Evolutionary conservation across 208 protist species (phyloP).

Genomic region (Vickermania spadyakhi): DNA sequence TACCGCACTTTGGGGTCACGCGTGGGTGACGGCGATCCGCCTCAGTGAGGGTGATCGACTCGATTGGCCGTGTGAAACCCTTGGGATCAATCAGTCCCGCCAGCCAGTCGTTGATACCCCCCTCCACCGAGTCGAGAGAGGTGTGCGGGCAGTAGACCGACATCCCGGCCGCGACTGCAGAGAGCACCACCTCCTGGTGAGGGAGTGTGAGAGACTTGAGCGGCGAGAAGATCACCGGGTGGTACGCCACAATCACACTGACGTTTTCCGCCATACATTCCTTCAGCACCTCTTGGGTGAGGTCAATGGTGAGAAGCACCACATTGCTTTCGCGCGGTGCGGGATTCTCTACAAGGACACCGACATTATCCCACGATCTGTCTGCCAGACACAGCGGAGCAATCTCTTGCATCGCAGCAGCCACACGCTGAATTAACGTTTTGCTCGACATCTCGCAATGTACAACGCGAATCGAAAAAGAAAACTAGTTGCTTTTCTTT

Average conservation of each 20-base stretch:
- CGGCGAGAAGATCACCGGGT: constrained; percentile 81
- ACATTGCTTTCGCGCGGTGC: constrained; percentile 25
- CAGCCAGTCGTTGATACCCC: constrained; percentile 92
- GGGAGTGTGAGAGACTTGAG: constrained; percentile 75
- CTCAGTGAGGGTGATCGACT: not conserved
- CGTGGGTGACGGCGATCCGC: not conserved
- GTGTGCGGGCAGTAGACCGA: constrained; percentile 93
- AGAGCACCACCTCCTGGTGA: constrained; percentile 66
- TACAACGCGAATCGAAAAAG: not conserved
- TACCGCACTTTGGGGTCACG: constrained; percentile 11
- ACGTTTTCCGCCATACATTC: constrained; percentile 61
- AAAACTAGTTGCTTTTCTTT: not conserved
- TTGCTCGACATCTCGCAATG: too few species aligned
- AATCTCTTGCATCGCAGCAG: constrained; percentile 60
- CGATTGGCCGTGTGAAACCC: constrained; percentile 20
- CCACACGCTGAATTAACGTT: constrained; percentile 22
- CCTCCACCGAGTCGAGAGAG: constrained; percentile 60
- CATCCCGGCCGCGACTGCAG: constrained; percentile 54
- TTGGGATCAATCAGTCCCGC: constrained; percentile 31
- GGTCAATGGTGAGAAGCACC: constrained; percentile 87
- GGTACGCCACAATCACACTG: constrained; percentile 87
- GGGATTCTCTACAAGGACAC: constrained; percentile 85
- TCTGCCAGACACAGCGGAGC: constrained; percentile 85
- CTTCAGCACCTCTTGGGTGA: constrained; percentile 82
- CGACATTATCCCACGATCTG: constrained; percentile 91